Conservation (phyloP, 2,329 filamentous ascomycete species). For the Calycina marina region DNA sequence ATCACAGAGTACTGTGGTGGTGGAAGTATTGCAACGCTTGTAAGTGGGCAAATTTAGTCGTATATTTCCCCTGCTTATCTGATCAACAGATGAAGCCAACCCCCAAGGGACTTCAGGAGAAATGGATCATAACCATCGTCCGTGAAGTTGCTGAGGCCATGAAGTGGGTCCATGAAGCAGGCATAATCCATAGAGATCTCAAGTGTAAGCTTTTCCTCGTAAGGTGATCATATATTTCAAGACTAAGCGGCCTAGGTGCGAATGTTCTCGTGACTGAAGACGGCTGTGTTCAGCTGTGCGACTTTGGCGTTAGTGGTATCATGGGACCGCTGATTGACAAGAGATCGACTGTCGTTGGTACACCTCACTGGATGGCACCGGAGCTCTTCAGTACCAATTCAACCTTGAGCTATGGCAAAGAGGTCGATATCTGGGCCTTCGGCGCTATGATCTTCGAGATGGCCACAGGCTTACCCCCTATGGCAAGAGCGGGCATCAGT, state of each 20-base stretch:
- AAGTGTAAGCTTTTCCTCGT: conserved; percentile 38
- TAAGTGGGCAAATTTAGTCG: conserved; percentile 24
- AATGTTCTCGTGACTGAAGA: conserved; percentile 70
- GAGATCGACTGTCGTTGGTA: conserved; percentile 67
- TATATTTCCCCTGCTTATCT: conserved; percentile 28
- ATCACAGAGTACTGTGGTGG: conserved; percentile 77
- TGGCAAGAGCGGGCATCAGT: conserved; percentile 37
- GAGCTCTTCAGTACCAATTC: conserved; percentile 52
- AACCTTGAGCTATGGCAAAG: conserved; percentile 51
- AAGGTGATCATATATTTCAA: too few relatives aligned
- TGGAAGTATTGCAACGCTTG: conserved; percentile 62
- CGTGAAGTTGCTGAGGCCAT: conserved; percentile 52
- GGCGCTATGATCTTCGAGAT: conserved; percentile 72
- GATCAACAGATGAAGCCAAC: conserved; percentile 43
- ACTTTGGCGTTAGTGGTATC: conserved; percentile 71
- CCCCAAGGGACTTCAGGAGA: conserved; percentile 51
- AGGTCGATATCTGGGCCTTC: conserved; percentile 75
- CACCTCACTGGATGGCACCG: conserved; percentile 76
- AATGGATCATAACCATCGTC: conserved; percentile 54
- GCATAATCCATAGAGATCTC: conserved; percentile 57
- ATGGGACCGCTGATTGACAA: conserved; percentile 65
- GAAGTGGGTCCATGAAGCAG: conserved; percentile 51
- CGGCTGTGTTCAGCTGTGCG: conserved; percentile 65
- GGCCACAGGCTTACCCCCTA: conserved; percentile 62
- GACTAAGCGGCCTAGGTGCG: conserved; percentile 30